Evolutionary conservation across 2,329 filamentous ascomycete genomes (phyloP).

Genomic region (Fusarium irregulare): DNA sequence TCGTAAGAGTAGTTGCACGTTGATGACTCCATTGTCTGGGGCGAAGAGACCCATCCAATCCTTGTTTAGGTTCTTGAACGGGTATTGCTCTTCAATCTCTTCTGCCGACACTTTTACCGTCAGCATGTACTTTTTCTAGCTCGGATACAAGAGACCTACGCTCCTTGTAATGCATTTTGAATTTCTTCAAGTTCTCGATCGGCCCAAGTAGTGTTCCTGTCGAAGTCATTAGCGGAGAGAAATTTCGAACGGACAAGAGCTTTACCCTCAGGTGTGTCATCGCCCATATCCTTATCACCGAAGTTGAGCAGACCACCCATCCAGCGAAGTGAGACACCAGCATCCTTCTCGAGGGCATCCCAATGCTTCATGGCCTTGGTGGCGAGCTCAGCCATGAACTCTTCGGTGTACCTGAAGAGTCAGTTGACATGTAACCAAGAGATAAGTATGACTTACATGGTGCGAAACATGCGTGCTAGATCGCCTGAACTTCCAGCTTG

Average conservation of each 20-base stretch:
- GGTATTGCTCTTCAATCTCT: constrained; percentile 20
- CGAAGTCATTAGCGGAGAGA: rapidly evolving
- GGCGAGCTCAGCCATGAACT: constrained; percentile 28
- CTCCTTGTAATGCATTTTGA: constrained; percentile 13
- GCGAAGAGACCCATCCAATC: constrained; percentile 18
- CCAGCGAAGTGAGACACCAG: constrained; percentile 24
- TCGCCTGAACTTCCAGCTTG: constrained; percentile 26
- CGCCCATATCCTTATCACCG: constrained; percentile 13
- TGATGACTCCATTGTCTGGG: constrained; percentile 29
- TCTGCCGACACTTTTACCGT: not conserved
- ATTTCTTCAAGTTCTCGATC: not conserved
- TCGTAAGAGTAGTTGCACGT: constrained; percentile 15
- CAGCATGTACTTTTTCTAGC: rapidly evolving
- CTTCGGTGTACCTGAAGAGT: constrained; percentile 23
- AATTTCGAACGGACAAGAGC: rapidly evolving
- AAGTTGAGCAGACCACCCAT: constrained; percentile 38
- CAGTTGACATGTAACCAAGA: not conserved
- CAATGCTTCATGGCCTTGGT: constrained; percentile 23
- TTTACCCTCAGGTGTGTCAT: constrained; percentile 15
- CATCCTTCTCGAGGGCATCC: constrained; percentile 31
- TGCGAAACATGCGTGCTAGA: constrained; percentile 29
- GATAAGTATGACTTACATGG: not conserved
- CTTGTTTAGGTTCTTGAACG: constrained; percentile 13
- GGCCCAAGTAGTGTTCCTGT: constrained; percentile 9
- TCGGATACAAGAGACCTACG: not conserved